phyloP scores from a whole-genome alignment of 495 filamentous ascomycete genomes.

The Cairneyella variabilis region DNA sequence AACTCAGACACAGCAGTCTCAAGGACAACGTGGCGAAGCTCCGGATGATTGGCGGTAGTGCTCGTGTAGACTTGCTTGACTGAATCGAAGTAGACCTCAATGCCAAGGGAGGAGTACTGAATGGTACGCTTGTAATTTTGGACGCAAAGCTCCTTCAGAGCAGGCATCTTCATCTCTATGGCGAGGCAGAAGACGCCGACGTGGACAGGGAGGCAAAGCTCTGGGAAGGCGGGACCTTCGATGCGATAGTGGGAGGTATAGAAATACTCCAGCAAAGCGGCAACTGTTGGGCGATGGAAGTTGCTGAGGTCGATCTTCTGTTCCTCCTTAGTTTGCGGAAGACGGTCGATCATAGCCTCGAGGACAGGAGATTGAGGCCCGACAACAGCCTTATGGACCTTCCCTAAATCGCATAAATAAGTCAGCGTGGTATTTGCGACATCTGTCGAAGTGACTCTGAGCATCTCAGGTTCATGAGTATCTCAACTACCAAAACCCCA shows the following conservation, averaged over 20 bases:
- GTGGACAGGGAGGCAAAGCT: constrained; percentile 2
- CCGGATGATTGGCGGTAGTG: neutral
- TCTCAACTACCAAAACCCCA: too few species aligned
- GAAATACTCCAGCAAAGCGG: constrained; percentile 16
- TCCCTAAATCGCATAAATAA: too few species aligned
- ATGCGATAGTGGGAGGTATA: constrained; percentile 16
- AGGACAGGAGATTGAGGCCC: constrained; percentile 20
- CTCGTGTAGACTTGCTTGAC: constrained; percentile 5
- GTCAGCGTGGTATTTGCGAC: too few species aligned
- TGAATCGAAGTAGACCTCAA: constrained; percentile 11
- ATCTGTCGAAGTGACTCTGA: too few species aligned
- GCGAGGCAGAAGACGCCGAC: constrained; percentile 10
- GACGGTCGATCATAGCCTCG: constrained; percentile 1
- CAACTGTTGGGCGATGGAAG: constrained; percentile 1
- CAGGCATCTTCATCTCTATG: constrained; percentile 1
- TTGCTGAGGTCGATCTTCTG: constrained; percentile 4
- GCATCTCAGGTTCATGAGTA: too few species aligned
- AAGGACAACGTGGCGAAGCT: neutral
- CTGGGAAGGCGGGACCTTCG: neutral
- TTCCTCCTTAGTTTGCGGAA: neutral
- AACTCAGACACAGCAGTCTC: constrained; percentile 11
- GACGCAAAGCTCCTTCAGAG: constrained; percentile 1
- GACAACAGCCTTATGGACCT: constrained; percentile 19
- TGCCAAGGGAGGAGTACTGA: neutral
- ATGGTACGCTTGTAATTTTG: neutral